Percentiles rank a stretch among this genome's conserved stretches.
Conservation (phyloP, 768 basidiomycete genomes). For the Sarcomyxa edulis region DNA sequence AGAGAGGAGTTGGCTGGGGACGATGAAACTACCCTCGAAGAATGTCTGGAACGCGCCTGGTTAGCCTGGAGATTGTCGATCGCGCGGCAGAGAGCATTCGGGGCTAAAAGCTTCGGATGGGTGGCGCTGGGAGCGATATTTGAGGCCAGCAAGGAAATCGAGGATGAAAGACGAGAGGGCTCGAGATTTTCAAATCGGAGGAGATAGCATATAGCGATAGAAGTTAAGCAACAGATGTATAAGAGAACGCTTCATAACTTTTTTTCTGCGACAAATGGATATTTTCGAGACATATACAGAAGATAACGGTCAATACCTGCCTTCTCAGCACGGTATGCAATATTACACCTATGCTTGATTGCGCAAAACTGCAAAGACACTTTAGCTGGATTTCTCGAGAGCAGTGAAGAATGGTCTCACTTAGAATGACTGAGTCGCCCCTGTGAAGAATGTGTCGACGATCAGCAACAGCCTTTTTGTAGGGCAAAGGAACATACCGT, state of each 20-base stretch:
- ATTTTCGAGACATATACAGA: too few species aligned
- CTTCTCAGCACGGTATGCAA: too few species aligned
- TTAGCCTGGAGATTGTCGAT: slow-evolving; percentile 46
- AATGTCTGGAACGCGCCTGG: slow-evolving; percentile 46
- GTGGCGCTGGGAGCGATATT: slow-evolving; percentile 54
- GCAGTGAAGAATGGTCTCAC: slow-evolving; percentile 45
- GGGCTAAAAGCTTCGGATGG: slow-evolving; percentile 60
- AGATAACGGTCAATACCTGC: too few species aligned
- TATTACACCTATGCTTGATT: slow-evolving; percentile 68
- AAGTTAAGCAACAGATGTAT: background rate
- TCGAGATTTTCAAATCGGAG: background rate
- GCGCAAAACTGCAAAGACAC: slow-evolving; percentile 54
- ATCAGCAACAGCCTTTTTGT: slow-evolving; percentile 8
- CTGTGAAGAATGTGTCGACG: slow-evolving; percentile 33
- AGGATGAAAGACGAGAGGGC: slow-evolving; percentile 28
- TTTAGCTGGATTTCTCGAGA: slow-evolving; percentile 18
- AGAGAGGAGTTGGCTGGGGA: slow-evolving; percentile 47
- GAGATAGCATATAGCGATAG: background rate
- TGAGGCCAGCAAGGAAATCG: slow-evolving; percentile 43
- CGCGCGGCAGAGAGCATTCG: slow-evolving; percentile 34
- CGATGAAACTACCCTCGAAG: slow-evolving; percentile 31
- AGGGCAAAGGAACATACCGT: slow-evolving; percentile 41
- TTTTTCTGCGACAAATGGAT: too few species aligned
- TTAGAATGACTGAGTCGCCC: slow-evolving; percentile 96
- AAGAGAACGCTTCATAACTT: too few species aligned